Conservation (phyloP, 805 yeast species). For the Ogataea degrootiae region DNA sequence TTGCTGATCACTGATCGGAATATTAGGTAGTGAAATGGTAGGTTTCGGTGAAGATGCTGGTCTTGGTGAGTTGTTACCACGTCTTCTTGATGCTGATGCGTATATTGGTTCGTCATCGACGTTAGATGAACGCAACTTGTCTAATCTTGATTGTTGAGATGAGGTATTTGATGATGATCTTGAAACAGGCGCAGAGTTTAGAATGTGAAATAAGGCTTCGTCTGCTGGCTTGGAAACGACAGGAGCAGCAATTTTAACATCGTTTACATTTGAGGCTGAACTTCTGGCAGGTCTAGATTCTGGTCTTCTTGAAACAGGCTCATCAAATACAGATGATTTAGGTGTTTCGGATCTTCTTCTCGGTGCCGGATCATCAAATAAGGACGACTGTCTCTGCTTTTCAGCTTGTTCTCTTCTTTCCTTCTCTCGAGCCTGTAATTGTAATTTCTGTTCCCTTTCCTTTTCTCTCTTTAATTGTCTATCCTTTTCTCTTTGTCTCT, state of each 20-base stretch:
- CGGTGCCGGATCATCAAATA: conserved; percentile 13
- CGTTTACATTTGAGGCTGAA: neutral
- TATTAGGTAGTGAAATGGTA: conserved; percentile 6
- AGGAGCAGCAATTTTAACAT: too few relatives aligned
- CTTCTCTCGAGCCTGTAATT: neutral
- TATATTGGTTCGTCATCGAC: conserved; percentile 18
- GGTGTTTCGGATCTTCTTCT: neutral
- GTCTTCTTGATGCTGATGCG: conserved; percentile 26
- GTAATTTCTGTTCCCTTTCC: conserved; percentile 3
- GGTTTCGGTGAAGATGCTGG: conserved; percentile 3
- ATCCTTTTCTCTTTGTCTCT: conserved; percentile 36
- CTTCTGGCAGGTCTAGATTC: neutral
- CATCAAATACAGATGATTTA: conserved; percentile 8
- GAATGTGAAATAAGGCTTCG: conserved; percentile 26
- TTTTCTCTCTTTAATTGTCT: conserved; percentile 19
- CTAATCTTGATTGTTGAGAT: conserved; percentile 5
- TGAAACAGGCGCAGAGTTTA: conserved; percentile 18
- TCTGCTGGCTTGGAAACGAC: conserved; percentile 12
- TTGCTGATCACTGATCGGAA: conserved; percentile 20
- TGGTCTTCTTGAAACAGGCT: conserved; percentile 14
- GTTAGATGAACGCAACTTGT: conserved; percentile 6
- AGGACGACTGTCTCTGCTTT: conserved; percentile 8
- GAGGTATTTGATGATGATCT: neutral
- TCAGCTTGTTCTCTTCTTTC: conserved; percentile 8
- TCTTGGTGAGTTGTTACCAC: conserved; percentile 4